Conservation (phyloP, 2,329 filamentous ascomycete genomes). For the Nemania diffusa region DNA sequence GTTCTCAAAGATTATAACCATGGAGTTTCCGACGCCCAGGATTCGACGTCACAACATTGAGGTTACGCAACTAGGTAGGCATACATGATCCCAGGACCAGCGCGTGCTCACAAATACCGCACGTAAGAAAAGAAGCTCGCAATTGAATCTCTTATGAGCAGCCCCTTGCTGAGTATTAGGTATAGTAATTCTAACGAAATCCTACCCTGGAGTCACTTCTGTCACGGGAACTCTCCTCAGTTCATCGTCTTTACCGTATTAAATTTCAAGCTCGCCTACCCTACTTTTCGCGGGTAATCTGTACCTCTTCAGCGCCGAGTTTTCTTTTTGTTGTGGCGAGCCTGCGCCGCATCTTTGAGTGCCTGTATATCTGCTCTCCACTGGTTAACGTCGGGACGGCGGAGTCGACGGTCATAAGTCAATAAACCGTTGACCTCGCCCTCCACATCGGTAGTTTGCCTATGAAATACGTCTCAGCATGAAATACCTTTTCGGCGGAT, state of each 20-base stretch:
- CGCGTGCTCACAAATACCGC: too few relatives aligned
- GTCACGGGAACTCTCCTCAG: not conserved
- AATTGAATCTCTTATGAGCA: too few relatives aligned
- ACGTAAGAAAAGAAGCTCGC: too few relatives aligned
- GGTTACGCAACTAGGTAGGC: too few relatives aligned
- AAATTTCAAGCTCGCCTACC: not conserved
- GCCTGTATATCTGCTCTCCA: conserved; percentile 70
- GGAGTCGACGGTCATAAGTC: conserved; percentile 72
- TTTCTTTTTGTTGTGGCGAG: conserved; percentile 33
- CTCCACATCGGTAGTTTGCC: conserved; percentile 77
- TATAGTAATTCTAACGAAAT: not conserved
- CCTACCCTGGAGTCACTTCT: not conserved
- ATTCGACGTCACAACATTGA: too few relatives aligned
- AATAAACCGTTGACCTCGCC: conserved; percentile 78
- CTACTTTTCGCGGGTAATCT: not conserved
- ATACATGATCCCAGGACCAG: too few relatives aligned
- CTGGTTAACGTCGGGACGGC: conserved; percentile 65
- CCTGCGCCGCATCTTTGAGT: conserved; percentile 66
- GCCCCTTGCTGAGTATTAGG: not conserved
- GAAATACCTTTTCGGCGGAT: not conserved
- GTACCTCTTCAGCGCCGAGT: not conserved
- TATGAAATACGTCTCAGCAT: conserved; percentile 27
- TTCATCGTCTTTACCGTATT: not conserved
- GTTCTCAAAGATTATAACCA: too few relatives aligned
- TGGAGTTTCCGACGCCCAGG: too few relatives aligned